Evolutionary conservation across 2,329 filamentous ascomycete species (phyloP), one percentile per base, ranked within the genome.

Genomic region (Phialemoniopsis sp.): DNA sequence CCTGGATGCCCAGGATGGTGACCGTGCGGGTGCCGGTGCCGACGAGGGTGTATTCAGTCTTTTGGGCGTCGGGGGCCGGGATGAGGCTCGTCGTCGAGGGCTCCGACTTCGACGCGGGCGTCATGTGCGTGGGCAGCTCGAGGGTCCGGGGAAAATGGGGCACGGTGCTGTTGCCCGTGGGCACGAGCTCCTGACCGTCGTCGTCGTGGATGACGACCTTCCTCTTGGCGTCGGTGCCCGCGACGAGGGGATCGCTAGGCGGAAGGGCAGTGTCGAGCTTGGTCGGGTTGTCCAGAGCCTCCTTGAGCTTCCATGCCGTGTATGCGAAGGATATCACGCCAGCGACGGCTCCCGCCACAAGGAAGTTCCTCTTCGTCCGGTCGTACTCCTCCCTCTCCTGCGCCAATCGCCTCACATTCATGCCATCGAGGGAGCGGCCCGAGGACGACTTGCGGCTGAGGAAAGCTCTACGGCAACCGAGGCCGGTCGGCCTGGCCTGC

Each of bases 11-110:
- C 33, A 97, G 67, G 61, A 97, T 95, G 17, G 87, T 94, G 26
- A 98, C 93, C 1, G 85, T 89, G 40, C 93, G 80, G 46, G 94
- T 83, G 14, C 93, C 93, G 5, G 96, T 67, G 0, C 93, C 93
- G 7, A 97, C 76, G 0, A 97, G 74, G 16, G 89, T 90, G 60
- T 96, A 97, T 53, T 95, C 85, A 53, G 61, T 78, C 46, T 40
- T 57, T 51, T 36, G 47, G 41, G 52, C 53, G 13, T 58, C 57
- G 17, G 64, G 48, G 33, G 63, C 63, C n/a, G 59, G 55, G 8
- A 60, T 57, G 35, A 62, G 58, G n/a, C 64, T 62, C 13, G 60
- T 57, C 39, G 52, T 48, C 3, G 55, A 26, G 6, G 3, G 38
- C 14, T 4, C 26, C 47, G 30, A 59, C 55, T 5, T 39, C 54